Evolutionary conservation across 2,329 filamentous ascomycete species (phyloP).

Genomic region (Sarocladium brachiariae): DNA sequence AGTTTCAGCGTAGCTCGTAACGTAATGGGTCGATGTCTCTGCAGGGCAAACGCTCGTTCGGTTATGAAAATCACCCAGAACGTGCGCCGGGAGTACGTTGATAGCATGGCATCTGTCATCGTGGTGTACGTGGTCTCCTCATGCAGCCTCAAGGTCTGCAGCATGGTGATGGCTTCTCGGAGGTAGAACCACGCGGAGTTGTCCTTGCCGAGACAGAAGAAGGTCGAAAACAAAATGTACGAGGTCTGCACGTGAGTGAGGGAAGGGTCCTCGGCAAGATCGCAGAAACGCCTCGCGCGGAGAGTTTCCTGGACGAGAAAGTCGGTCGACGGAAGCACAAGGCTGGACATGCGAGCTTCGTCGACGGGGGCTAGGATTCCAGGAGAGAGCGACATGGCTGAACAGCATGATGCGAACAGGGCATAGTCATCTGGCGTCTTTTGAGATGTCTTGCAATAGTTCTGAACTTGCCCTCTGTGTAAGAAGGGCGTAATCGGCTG

Average conservation of each 20-base stretch:
- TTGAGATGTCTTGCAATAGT: slow-evolving; percentile 12
- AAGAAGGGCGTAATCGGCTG: slow-evolving; percentile 27
- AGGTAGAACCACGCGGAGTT: slow-evolving; percentile 32
- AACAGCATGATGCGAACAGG: slow-evolving; percentile 22
- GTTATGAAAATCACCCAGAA: slow-evolving; percentile 27
- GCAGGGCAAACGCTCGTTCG: slow-evolving; percentile 24
- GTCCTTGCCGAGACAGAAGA: slow-evolving; percentile 24
- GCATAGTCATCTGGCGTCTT: slow-evolving; percentile 18
- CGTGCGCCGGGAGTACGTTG: slow-evolving; percentile 18
- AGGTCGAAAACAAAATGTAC: slow-evolving; percentile 24
- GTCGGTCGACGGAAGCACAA: slow-evolving; percentile 14
- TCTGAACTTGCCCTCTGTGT: slow-evolving; percentile 16
- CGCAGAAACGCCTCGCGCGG: slow-evolving; percentile 18
- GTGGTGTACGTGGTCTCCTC: slow-evolving; percentile 21
- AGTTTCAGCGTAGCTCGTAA: slow-evolving; percentile 18
- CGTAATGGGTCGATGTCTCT: slow-evolving; percentile 23
- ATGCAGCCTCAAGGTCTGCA: slow-evolving; percentile 25
- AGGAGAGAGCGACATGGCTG: slow-evolving; percentile 21
- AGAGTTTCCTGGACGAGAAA: slow-evolving; percentile 22
- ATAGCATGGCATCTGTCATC: neutral
- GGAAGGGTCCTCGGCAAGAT: slow-evolving; percentile 20
- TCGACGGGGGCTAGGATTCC: slow-evolving; percentile 17
- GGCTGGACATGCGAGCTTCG: neutral
- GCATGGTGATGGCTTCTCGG: slow-evolving; percentile 39
- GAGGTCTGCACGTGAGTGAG: slow-evolving; percentile 23